phyloP scores from a whole-genome alignment of 192 early-diverging fungal species.

The Radiomyces spectabilis region DNA sequence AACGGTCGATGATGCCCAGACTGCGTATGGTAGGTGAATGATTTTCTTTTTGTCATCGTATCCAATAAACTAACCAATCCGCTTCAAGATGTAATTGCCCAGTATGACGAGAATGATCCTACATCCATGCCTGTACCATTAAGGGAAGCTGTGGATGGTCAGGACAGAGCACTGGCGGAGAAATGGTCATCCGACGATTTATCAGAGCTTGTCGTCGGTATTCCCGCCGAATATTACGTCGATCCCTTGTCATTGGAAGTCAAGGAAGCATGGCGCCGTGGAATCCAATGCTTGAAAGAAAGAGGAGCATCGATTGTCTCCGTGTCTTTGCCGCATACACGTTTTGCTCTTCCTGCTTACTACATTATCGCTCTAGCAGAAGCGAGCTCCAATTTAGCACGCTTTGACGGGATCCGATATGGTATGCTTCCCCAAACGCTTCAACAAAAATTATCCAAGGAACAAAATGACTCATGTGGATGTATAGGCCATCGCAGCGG shows the following conservation, averaged over 20 bases:
- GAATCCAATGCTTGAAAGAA: constrained; percentile 42
- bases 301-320: constrained; percentile 62
- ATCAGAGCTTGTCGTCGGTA: constrained; percentile 51
- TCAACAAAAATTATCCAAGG: no score
- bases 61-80: not conserved
- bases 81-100: constrained; percentile 42
- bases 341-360: constrained; percentile 73
- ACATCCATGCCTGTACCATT: constrained; percentile 47
- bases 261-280: constrained; percentile 49
- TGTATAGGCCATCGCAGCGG: constrained; percentile 34
- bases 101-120: constrained; percentile 53
- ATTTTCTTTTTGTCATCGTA: not conserved
- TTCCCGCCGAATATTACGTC: constrained; percentile 74
- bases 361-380: constrained; percentile 86
- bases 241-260: constrained; percentile 55
- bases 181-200: constrained; percentile 9
- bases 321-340: constrained; percentile 64
- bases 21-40: constrained; percentile 47
- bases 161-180: not conserved
- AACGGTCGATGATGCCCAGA: constrained; percentile 44
- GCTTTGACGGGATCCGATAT: constrained; percentile 84
- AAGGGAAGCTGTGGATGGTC: constrained; percentile 12
- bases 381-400: constrained; percentile 83
- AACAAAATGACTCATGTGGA: no score
- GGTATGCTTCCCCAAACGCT: no score